A percentile compares a stretch with the other conserved stretches of the same genome.
These are phyloP conservation scores for Diversispora epigaea DNA, from an alignment of 192 early-diverging fungal species.

Conservation along the genomic window DNA sequence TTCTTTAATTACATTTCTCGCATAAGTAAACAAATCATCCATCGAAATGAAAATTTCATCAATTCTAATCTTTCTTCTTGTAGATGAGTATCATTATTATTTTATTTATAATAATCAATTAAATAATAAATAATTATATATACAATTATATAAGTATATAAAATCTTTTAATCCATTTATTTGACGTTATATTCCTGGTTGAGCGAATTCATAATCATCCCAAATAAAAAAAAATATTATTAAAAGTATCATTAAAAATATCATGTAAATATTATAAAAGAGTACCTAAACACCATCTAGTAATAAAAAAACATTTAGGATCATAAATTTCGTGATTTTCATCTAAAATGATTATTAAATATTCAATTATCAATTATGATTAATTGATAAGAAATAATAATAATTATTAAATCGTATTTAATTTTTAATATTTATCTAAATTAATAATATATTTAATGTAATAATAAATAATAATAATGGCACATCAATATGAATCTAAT, in stretches of 20 bases:
- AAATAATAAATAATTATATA: too few relatives aligned
- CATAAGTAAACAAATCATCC: slow-evolving; percentile 99
- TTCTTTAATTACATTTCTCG: slow-evolving; percentile 84
- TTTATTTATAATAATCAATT: too few relatives aligned
- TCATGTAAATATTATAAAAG: too few relatives aligned
- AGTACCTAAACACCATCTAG: slow-evolving; percentile 91
- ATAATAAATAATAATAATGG: slow-evolving; percentile 40
- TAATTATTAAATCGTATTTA: too few relatives aligned
- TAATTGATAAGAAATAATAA: too few relatives aligned
- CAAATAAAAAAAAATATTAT: slow-evolving; percentile 34
- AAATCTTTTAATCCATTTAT: slow-evolving; percentile 86
- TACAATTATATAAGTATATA: too few relatives aligned
- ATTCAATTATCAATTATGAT: too few relatives aligned
- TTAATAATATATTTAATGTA: too few relatives aligned
- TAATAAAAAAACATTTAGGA: slow-evolving; percentile 77
- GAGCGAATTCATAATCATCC: slow-evolving; percentile 97
- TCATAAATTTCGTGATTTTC: slow-evolving; percentile 59
- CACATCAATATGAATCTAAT: slow-evolving; percentile 90
- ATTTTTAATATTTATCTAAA: too few relatives aligned
- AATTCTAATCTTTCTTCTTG: slow-evolving; percentile 90
- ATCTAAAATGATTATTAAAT: slow-evolving; percentile 41
- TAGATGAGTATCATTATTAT: slow-evolving; percentile 58
- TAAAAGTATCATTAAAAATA: too few relatives aligned
- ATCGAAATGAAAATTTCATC: slow-evolving; percentile 98
- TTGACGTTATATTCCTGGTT: slow-evolving; percentile 95